Base-by-base conservation (phyloP, 164 flowering plant species). In the Vitis amurensis region DNA sequence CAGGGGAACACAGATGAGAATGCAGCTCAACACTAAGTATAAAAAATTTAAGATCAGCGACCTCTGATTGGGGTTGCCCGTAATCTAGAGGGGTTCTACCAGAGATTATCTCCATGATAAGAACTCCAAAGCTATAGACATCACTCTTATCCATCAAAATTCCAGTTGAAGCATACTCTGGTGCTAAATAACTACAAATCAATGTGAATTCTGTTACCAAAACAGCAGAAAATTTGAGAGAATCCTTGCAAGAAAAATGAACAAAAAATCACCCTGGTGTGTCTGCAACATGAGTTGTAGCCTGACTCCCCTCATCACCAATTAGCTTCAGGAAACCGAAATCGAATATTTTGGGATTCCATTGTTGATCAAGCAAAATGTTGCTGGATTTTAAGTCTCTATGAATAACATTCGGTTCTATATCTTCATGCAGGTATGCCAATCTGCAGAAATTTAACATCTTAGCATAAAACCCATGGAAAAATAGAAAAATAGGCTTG, bases 391-490 rank as follows among this genome's bases (percentile, higher is more conserved):
- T 87, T 15, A 87, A 15, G 68, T 73, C 58, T 6, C 70, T 74
- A 72, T 85, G 91, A n/a, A 82, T 44, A 37, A 79, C 59, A 37
- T 72, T 72, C 9, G 82, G 87, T 68, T 82, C 84, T 1, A 72
- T 63, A 64, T 81, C 88, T 69, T 85, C 87, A 59, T 87, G 89
- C n/a, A 85, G 84, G 66, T 87, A 85, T 7, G 82, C 82, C 77
- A 87, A 71, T 50, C 91, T 87, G 82, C 58, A 55, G 47, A 72
- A 59, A 58, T 68, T 69, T 11, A 65, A 37, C 44, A 11, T 11
- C 15, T 27, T 19, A 15, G 12, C 56, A 50, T 37, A 14, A 30
- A 51, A 61, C 13, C 44, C 31, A 9, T 47, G 17, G 10, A 68
- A 47, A 16, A 4, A 29, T 59, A 23, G 11, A 8, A 23, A 50